phyloP scores from a whole-genome alignment of 2,329 filamentous ascomycete species.

The Rhinocladiella similis region DNA sequence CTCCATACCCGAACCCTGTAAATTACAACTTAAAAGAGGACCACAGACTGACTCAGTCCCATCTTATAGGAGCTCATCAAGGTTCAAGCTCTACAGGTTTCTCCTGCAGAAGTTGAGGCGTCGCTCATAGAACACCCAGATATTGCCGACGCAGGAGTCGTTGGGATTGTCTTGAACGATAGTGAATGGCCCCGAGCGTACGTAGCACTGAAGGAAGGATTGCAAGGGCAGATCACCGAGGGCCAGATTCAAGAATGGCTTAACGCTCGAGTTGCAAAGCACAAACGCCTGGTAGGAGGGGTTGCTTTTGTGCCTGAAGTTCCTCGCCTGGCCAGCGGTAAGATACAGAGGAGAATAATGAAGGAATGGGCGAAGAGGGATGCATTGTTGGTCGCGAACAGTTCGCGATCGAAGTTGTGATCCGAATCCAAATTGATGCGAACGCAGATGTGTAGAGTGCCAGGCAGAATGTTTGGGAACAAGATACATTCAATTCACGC shows the following conservation, averaged over 20 bases:
- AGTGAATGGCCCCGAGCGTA: constrained; percentile 42
- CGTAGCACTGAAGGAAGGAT: constrained; percentile 37
- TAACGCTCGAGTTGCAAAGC: constrained; percentile 39
- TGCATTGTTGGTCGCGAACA: too few relatives aligned
- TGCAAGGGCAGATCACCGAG: constrained; percentile 1
- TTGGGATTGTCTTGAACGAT: constrained; percentile 40
- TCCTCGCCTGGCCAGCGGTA: constrained; percentile 51
- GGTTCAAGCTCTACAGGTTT: constrained; percentile 51
- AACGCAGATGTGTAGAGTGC: too few relatives aligned
- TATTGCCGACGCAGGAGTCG: constrained; percentile 48
- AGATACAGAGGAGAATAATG: constrained; percentile 43
- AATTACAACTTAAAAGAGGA: too few relatives aligned
- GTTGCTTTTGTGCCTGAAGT: constrained; percentile 50
- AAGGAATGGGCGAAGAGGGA: constrained; percentile 36
- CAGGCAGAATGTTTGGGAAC: too few relatives aligned
- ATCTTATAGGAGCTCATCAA: constrained; percentile 54
- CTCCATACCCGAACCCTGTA: too few relatives aligned
- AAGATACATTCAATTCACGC: too few relatives aligned
- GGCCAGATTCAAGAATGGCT: constrained; percentile 27
- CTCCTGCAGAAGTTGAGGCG: constrained; percentile 49
- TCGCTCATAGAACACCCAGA: constrained; percentile 44
- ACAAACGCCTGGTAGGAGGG: constrained; percentile 38
- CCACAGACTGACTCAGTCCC: too few relatives aligned
- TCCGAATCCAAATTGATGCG: too few relatives aligned
- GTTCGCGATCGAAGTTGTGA: too few relatives aligned